Evolutionary conservation across 116 monocot genomes (phyloP).

Genomic region (Cymodocea nodosa): DNA sequence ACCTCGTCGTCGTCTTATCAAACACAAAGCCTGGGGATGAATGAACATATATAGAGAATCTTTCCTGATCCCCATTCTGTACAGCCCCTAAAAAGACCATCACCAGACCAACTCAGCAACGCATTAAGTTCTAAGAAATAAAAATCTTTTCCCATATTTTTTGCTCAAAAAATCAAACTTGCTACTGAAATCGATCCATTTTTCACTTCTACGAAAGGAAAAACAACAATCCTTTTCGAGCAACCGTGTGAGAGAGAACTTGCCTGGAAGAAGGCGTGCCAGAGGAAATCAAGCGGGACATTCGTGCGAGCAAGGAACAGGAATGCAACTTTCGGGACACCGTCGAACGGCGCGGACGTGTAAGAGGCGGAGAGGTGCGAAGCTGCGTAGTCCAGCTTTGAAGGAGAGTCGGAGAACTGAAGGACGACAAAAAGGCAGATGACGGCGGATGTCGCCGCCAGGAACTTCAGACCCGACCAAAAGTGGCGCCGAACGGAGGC

Average conservation of each 20-base stretch:
- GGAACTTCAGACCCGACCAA: too few species aligned
- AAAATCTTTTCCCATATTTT: too few species aligned
- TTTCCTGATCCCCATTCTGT: slow-evolving; percentile 48
- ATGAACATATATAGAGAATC: slow-evolving; percentile 74
- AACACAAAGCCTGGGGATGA: slow-evolving; percentile 69
- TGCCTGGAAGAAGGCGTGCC: slow-evolving; percentile 83
- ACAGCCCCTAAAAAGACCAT: slow-evolving; percentile 9
- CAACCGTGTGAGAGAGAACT: background rate
- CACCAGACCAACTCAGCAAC: background rate
- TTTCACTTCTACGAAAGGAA: background rate
- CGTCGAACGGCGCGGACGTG: slow-evolving; percentile 4
- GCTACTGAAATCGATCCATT: too few species aligned
- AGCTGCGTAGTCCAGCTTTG: background rate
- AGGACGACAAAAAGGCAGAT: slow-evolving; percentile 27
- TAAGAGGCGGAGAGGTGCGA: slow-evolving; percentile 1
- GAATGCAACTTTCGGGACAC: slow-evolving; percentile 61
- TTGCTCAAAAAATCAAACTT: too few species aligned
- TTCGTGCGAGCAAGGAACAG: slow-evolving; percentile 56
- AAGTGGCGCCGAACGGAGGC: too few species aligned
- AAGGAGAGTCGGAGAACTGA: slow-evolving; percentile 6
- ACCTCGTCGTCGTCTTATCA: slow-evolving; percentile 56
- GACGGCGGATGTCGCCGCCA: slow-evolving; percentile 12
- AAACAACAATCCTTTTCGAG: background rate
- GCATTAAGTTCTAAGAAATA: background rate
- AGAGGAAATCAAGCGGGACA: slow-evolving; percentile 90